phyloP scores from a whole-genome alignment of 495 filamentous ascomycete species.

The Penicillium bialowiezense region DNA sequence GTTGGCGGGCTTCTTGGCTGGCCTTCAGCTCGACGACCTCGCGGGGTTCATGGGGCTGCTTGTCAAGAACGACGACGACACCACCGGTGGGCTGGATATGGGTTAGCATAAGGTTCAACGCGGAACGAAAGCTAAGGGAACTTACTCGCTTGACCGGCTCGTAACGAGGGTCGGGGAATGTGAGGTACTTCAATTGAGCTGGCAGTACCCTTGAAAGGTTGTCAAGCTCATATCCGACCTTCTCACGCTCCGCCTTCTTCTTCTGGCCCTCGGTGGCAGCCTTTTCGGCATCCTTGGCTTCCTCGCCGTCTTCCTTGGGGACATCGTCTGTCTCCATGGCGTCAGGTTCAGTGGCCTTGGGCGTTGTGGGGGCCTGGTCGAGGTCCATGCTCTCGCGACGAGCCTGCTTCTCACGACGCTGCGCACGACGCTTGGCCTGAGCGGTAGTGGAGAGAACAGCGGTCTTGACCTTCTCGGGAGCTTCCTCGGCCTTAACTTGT shows the following conservation, averaged over 20 bases:
- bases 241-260: conserved; percentile 94
- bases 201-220: conserved; percentile 97
- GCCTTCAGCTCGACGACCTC: conserved; percentile 80
- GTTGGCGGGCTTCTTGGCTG: conserved; percentile 70
- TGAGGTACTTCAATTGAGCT: conserved; percentile 91
- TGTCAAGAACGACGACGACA: conserved; percentile 86
- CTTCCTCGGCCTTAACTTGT: conserved; percentile 90
- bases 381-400: conserved; percentile 83
- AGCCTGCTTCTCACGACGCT: conserved; percentile 69
- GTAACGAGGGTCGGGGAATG: conserved; percentile 80
- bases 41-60: conserved; percentile 73
- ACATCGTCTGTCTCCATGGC: conserved; percentile 92
- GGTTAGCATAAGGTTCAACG: conserved; percentile 40
- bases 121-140: conserved; percentile 14
- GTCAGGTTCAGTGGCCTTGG: conserved; percentile 69
- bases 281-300: conserved; percentile 64
- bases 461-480: conserved; percentile 90
- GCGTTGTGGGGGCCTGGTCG: conserved; percentile 71
- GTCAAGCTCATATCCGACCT: conserved; percentile 90
- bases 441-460: conserved; percentile 95
- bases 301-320: conserved; percentile 55
- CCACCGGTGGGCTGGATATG: conserved; percentile 79
- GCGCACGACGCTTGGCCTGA: conserved; percentile 90
- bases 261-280: conserved; percentile 52
- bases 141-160: conserved; percentile 93